Conservation (phyloP, 2,329 filamentous ascomycete genomes). For the Chaetoscypha palmicola region DNA sequence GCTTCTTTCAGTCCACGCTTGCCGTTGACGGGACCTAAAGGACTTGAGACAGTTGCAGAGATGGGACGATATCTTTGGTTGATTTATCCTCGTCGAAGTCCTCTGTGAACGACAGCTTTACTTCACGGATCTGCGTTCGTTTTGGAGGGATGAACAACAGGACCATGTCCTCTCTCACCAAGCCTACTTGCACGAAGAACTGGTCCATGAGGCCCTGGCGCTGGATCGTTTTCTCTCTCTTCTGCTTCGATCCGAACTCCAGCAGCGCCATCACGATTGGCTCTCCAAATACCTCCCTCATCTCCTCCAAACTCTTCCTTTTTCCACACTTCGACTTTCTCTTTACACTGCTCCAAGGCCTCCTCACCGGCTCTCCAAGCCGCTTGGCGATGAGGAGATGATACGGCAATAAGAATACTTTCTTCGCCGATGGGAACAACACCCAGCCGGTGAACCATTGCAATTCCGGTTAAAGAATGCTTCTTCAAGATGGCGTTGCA, state of each 20-base stretch:
- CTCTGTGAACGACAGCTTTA: too few relatives aligned
- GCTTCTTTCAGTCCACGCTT: too few relatives aligned
- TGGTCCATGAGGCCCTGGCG: conserved; percentile 19
- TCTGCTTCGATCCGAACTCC: conserved; percentile 18
- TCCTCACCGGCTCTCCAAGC: conserved; percentile 88
- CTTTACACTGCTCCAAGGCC: conserved; percentile 80
- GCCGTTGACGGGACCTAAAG: too few relatives aligned
- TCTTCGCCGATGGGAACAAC: conserved; percentile 85
- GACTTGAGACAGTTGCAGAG: too few relatives aligned
- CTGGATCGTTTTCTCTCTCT: conserved; percentile 5
- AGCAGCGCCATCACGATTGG: conserved; percentile 66
- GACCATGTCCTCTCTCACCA: conserved; percentile 27
- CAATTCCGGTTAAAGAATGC: conserved; percentile 64
- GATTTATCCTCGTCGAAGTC: too few relatives aligned
- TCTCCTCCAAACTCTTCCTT: conserved; percentile 76
- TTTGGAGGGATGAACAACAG: conserved; percentile 15
- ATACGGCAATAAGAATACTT: conserved; percentile 84
- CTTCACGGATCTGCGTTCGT: neutral
- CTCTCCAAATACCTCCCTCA: conserved; percentile 74
- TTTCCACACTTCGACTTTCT: conserved; percentile 91
- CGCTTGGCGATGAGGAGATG: conserved; percentile 71
- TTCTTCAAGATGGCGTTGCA: conserved; percentile 48
- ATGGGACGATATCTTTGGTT: too few relatives aligned
- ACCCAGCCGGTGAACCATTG: conserved; percentile 79
- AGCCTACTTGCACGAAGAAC: conserved; percentile 17